Conservation (phyloP, 768 basidiomycete species). For the Suillus ampliporus region DNA sequence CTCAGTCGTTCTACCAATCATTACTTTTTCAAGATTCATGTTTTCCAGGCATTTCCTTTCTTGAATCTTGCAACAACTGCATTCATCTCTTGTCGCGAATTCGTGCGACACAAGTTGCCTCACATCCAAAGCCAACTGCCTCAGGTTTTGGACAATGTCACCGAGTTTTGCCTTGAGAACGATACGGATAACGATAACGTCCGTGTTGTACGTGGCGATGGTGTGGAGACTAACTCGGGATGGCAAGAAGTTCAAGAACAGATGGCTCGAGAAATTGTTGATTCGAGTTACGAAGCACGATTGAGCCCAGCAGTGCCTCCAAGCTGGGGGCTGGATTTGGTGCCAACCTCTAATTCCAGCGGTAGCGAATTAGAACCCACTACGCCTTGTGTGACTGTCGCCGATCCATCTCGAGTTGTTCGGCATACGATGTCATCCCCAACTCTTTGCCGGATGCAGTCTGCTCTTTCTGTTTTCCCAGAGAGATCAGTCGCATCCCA, state of each 20-base stretch:
- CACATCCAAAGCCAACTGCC: constrained; percentile 54
- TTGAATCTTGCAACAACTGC: constrained; percentile 67
- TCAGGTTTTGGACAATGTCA: constrained; percentile 55
- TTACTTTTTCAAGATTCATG: constrained; percentile 65
- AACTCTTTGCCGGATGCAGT: constrained; percentile 33
- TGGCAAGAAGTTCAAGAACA: constrained; percentile 48
- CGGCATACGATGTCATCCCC: constrained; percentile 8
- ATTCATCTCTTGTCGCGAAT: constrained; percentile 72
- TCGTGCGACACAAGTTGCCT: constrained; percentile 66
- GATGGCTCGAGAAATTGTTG: constrained; percentile 32
- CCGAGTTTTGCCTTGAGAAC: constrained; percentile 65
- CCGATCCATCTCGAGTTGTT: constrained; percentile 1
- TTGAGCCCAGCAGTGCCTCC: constrained; percentile 41
- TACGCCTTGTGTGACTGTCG: not conserved
- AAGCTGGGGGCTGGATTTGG: constrained; percentile 53
- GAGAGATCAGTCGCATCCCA: constrained; percentile 2
- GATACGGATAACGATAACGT: constrained; percentile 74
- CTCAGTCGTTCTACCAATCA: not conserved
- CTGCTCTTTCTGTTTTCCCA: constrained; percentile 27
- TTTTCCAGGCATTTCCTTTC: constrained; percentile 91
- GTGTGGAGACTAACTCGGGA: constrained; percentile 55
- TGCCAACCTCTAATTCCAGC: constrained; percentile 9
- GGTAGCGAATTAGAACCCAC: constrained; percentile 10
- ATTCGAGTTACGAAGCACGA: constrained; percentile 38
- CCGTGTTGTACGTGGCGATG: constrained; percentile 77